Evolutionary conservation across 192 early-diverging fungal species (phyloP).

Genomic region (Chytriomyces sp.): DNA sequence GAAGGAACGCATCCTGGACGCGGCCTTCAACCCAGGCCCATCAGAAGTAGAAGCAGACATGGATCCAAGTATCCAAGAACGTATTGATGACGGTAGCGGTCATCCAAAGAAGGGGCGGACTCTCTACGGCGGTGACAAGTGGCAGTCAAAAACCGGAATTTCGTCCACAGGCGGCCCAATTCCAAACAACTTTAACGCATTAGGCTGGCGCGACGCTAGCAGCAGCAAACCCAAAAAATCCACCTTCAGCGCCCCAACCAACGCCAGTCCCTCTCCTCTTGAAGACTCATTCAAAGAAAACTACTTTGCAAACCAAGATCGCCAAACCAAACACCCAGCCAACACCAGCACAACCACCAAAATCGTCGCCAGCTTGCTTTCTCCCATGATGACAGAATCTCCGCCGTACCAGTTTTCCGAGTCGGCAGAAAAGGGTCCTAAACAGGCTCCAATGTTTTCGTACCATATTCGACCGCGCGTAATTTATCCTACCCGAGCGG

Average conservation of each 20-base stretch:
- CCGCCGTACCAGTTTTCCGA: not conserved
- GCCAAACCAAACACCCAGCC: not conserved
- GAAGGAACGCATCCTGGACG: not conserved
- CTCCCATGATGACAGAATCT: not conserved
- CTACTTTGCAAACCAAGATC: not conserved
- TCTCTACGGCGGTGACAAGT: conserved; percentile 12
- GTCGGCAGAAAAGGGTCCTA: not conserved
- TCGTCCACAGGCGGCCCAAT: not conserved
- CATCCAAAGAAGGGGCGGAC: conserved; percentile 23
- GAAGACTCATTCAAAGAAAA: not conserved
- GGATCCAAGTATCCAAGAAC: not conserved
- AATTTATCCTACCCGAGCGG: conserved; percentile 10
- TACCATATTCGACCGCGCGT: conserved; percentile 15
- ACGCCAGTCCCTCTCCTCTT: not conserved
- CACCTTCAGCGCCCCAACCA: not conserved
- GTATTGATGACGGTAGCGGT: conserved; percentile 20
- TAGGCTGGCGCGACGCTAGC: not conserved
- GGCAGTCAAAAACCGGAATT: not conserved
- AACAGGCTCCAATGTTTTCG: not conserved
- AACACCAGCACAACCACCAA: not conserved
- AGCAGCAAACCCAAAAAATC: not conserved
- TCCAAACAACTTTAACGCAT: not conserved
- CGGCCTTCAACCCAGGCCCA: not conserved
- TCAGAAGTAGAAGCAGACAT: not conserved
- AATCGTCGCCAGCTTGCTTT: not conserved